Evolutionary conservation across 2,329 filamentous ascomycete species (phyloP).

Genomic region (Fusarium buxicola): DNA sequence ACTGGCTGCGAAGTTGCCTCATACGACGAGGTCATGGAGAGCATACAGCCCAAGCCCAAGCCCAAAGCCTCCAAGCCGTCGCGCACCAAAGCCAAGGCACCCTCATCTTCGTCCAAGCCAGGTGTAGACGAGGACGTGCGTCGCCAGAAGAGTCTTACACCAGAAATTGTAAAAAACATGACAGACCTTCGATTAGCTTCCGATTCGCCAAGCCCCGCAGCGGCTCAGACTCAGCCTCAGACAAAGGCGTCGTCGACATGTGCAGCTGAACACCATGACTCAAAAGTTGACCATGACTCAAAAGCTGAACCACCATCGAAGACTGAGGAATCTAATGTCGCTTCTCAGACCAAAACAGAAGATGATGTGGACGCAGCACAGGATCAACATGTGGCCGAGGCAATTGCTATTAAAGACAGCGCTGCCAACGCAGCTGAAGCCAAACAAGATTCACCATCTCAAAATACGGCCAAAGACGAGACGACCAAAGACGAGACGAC

Average conservation of each 20-base stretch:
- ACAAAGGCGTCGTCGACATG: conserved; percentile 38
- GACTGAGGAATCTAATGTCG: conserved; percentile 24
- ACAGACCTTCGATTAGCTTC: conserved; percentile 48
- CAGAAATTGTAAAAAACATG: conserved; percentile 50
- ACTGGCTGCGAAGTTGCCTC: conserved; percentile 77
- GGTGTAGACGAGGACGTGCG: conserved; percentile 17
- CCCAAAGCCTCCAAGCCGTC: conserved; percentile 18
- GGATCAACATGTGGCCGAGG: conserved; percentile 3
- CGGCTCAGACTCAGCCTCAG: conserved; percentile 32
- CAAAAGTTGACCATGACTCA: conserved; percentile 26
- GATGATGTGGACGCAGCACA: conserved; percentile 1
- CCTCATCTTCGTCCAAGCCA: conserved; percentile 14
- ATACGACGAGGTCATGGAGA: conserved; percentile 67
- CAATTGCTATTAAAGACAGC: conserved; percentile 25
- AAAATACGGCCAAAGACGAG: conserved; percentile 7
- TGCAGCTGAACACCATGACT: conserved; percentile 30
- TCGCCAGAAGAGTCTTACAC: conserved; percentile 42
- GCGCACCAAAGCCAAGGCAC: conserved; percentile 14
- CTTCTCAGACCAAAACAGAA: not conserved
- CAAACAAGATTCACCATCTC: conserved; percentile 4
- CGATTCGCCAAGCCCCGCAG: conserved; percentile 38
- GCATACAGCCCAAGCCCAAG: conserved; percentile 33
- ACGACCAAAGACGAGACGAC: conserved; percentile 4
- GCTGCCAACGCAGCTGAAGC: not conserved
- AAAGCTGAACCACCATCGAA: conserved; percentile 29